phyloP scores from a whole-genome alignment of 1,284 basidiomycete genomes.

The Agaricales sp. region DNA sequence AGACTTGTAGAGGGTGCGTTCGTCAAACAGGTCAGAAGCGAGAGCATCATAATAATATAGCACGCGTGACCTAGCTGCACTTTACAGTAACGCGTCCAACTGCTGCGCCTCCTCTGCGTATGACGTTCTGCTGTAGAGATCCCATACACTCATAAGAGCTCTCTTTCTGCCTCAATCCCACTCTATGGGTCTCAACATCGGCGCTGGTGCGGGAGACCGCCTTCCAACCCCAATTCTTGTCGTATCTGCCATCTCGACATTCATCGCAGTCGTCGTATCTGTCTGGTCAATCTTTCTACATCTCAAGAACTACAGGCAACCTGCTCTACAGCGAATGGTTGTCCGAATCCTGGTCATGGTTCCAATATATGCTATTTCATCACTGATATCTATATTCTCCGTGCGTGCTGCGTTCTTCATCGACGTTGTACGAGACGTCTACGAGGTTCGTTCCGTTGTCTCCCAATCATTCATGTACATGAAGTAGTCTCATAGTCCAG shows the following conservation, averaged over 20 bases:
- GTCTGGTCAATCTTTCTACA: slow-evolving; percentile 81
- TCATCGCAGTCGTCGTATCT: slow-evolving; percentile 71
- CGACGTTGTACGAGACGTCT: slow-evolving; percentile 90
- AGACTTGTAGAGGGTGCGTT: neutral
- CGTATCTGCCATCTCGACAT: slow-evolving; percentile 51
- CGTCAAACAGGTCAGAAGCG: neutral
- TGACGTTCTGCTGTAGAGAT: no score
- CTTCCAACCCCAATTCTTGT: slow-evolving; percentile 47
- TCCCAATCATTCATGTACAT: slow-evolving; percentile 3
- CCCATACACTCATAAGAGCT: no score
- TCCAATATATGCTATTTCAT: slow-evolving; percentile 86
- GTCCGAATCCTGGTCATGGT: slow-evolving; percentile 98
- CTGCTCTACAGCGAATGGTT: slow-evolving; percentile 82
- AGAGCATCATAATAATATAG: slow-evolving; percentile 1
- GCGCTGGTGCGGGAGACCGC: slow-evolving; percentile 36
- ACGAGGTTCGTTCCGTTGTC: slow-evolving; percentile 59
- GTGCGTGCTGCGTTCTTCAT: slow-evolving; percentile 95
- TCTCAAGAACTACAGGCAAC: slow-evolving; percentile 84
- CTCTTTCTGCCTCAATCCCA: neutral
- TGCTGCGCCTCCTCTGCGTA: neutral
- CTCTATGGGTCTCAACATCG: slow-evolving; percentile 8
- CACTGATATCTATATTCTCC: slow-evolving; percentile 90
- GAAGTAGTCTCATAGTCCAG: neutral
- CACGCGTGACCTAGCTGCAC: neutral
- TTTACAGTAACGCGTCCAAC: neutral